A percentile compares a stretch with the other conserved stretches of the same genome.
These are phyloP conservation scores for Arctium lappa DNA, from an alignment of 129 eudicot species.

Conservation along the genomic window DNA sequence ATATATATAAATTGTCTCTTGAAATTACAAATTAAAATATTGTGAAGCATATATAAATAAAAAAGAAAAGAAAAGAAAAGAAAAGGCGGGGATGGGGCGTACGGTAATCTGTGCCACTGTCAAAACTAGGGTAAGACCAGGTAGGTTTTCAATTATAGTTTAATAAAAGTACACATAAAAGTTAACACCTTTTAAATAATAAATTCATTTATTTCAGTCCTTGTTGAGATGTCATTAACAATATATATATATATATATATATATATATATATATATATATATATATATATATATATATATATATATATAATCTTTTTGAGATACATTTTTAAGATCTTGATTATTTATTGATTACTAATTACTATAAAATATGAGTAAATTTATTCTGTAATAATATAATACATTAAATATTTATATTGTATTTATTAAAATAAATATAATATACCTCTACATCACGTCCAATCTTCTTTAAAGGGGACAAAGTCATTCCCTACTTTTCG, in stretches of 20 bases:
- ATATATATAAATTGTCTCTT: too few species aligned
- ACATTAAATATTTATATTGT: neutral
- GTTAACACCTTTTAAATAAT: constrained; percentile 15
- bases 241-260: too few species aligned
- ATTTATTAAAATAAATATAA: neutral
- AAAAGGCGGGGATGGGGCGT: constrained; percentile 10
- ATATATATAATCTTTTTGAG: too few species aligned
- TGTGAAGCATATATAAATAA: neutral
- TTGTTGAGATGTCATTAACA: too few species aligned
- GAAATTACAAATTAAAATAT: neutral
- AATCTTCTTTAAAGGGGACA: constrained; percentile 27
- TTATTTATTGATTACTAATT: too few species aligned
- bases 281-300: too few species aligned
- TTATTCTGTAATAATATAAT: neutral
- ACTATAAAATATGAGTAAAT: too few species aligned
- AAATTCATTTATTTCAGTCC: neutral
- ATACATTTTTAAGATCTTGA: neutral
- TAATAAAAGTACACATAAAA: constrained; percentile 21
- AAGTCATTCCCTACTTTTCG: constrained; percentile 18
- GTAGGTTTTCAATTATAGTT: constrained; percentile 28
- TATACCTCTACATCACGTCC: constrained; percentile 16
- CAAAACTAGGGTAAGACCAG: constrained; percentile 28
- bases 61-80: neutral
- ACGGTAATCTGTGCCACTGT: constrained; percentile 25
- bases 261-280: too few species aligned